Evolutionary conservation across 1,139 yeast species (phyloP).

Genomic region (Kurtzmaniella quercitrusa): DNA sequence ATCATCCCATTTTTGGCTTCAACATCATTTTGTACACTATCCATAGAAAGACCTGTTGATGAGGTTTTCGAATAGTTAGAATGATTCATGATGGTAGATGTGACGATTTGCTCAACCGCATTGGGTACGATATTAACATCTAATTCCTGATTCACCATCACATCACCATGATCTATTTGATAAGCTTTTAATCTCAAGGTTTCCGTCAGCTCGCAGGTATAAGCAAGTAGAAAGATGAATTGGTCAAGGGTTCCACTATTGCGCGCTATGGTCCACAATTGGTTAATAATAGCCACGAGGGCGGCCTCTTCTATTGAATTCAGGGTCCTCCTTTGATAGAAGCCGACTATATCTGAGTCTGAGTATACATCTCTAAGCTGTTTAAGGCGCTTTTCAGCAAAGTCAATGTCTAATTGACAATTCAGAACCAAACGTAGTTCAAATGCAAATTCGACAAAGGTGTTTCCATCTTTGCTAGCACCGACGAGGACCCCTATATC

Average conservation of each 20-base stretch:
- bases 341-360: constrained; percentile 23
- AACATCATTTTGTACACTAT: background rate
- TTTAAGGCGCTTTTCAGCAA: constrained; percentile 20
- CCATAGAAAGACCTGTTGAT: background rate
- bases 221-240: background rate
- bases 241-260: background rate
- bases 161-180: background rate
- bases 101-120: constrained; percentile 21
- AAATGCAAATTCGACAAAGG: background rate
- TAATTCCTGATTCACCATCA: background rate
- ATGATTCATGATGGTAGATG: constrained; percentile 24
- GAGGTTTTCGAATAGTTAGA: constrained; percentile 14
- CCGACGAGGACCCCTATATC: constrained; percentile 30
- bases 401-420: constrained; percentile 18
- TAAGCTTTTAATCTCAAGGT: background rate
- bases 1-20: constrained; percentile 7
- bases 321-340: constrained; percentile 19
- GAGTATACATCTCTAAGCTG: constrained; percentile 29
- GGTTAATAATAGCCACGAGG: constrained; percentile 6
- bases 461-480: constrained; percentile 4
- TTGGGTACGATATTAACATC: background rate
- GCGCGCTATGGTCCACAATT: constrained; percentile 2
- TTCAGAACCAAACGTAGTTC: background rate
- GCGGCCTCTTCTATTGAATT: constrained; percentile 11
- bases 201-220: background rate